These are phyloP conservation scores for Fusarium annulatum DNA, from an alignment of 2,329 filamentous ascomycete genomes.

Conservation along the genomic window DNA sequence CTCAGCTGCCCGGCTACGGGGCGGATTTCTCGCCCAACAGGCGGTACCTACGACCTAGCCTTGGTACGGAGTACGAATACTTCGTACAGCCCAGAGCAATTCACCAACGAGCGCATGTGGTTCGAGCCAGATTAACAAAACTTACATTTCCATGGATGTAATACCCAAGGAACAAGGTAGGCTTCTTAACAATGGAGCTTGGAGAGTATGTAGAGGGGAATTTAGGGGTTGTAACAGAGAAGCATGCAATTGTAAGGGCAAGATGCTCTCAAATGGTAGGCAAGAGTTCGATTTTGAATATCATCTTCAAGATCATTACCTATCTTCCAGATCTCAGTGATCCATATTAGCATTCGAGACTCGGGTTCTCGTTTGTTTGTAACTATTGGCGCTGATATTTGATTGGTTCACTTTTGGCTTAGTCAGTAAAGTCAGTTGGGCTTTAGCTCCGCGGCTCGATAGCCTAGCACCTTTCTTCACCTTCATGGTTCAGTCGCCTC, in stretches of 20 bases:
- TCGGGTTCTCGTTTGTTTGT: background rate
- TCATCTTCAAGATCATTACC: background rate
- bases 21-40: background rate
- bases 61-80: background rate
- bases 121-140: background rate
- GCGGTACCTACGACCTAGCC: background rate
- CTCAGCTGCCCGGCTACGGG: background rate
- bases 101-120: background rate
- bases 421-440: constrained; percentile 34
- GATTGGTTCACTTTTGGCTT: constrained; percentile 28
- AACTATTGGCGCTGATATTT: constrained; percentile 7
- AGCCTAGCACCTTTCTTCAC: constrained; percentile 20
- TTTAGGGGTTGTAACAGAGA: background rate
- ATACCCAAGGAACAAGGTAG: background rate
- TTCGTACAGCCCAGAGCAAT: background rate
- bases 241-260: background rate
- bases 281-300: background rate
- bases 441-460: constrained; percentile 31
- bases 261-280: background rate
- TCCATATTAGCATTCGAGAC: background rate
- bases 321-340: background rate
- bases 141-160: background rate
- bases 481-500: constrained; percentile 32
- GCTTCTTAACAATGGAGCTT: background rate
- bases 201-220: background rate